phyloP scores from a whole-genome alignment of 306 rosid genomes.

The Adenanthera pavonina region DNA sequence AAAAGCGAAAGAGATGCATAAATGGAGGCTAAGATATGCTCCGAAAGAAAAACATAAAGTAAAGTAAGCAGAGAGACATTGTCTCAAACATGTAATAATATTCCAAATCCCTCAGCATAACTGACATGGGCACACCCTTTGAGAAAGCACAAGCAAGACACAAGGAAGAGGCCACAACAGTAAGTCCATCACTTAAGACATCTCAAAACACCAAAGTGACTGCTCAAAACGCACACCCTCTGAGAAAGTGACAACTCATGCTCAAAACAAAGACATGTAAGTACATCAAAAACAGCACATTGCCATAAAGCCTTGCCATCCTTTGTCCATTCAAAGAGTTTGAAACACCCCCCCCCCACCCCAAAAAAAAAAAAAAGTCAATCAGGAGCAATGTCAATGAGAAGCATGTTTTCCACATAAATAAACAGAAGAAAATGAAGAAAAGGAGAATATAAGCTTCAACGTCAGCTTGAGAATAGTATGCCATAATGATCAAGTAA shows the following conservation, averaged over 20 bases:
- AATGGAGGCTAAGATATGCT: not conserved
- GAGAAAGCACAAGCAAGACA: not conserved
- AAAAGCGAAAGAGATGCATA: not conserved
- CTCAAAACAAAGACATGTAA: not conserved
- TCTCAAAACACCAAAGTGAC: not conserved
- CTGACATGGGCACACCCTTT: not conserved
- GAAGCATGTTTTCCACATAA: slow-evolving; percentile 25
- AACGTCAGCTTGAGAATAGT: slow-evolving; percentile 36
- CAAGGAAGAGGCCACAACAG: not conserved
- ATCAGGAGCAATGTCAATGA: slow-evolving; percentile 10
- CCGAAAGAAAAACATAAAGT: not conserved
- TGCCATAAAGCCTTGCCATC: not conserved
- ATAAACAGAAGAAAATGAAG: slow-evolving; percentile 22
- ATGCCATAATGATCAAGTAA: slow-evolving; percentile 32
- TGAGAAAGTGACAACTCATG: not conserved
- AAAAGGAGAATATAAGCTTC: slow-evolving; percentile 33
- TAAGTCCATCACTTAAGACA: not conserved
- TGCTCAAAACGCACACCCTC: not conserved
- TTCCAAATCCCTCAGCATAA: not conserved
- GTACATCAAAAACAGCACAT: not conserved
- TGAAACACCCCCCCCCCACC: not conserved
- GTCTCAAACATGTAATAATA: not conserved
- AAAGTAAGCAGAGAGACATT: not conserved
- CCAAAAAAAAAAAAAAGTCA: not conserved
- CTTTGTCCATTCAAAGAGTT: not conserved